Base-by-base conservation (phyloP, 441 rosid genomes). In the Adansonia rubrostipa region DNA sequence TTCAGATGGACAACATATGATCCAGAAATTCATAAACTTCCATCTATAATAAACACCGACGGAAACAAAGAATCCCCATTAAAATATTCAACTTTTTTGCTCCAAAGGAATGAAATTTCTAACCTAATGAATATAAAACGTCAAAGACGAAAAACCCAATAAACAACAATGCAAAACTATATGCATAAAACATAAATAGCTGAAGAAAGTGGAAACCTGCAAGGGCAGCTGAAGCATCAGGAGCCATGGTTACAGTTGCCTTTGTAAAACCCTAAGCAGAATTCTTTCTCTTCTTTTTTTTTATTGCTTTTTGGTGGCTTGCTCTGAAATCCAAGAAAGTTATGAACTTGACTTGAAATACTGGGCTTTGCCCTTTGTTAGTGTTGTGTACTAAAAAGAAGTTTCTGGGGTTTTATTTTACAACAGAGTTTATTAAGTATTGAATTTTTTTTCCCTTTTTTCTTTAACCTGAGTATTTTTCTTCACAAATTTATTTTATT, bases 151-250 rank as follows among this genome's bases (percentile, higher is more conserved):
- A 75, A 9, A 63, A 53, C 61, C 45, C 58, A 78, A 51, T 28
- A 51, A 75, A 53, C 36, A 60, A 73, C 45, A 75, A 33, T 11
- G 56, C 5, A 4, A 62, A 28, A 51, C n/a, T n/a, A 66, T 24
- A 17, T 17, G 76, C 28, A 71, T 11, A 53, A 40, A 24, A 24
- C 9, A 22, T 68, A 48, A 28, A 65, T 1, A 51, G 45, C 77
- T 17, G 66, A 28, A 74, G 62, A 80, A 72, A 73, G 65, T 76
- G 72, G 45, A 70, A 72, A 89, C 95, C 93, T 80, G 89, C 91
- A 68, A 89, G 92, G 66, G 95, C 93, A 74, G 83, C 78, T 81
- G 97, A 83, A 74, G 92, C 95, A 71, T 91, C 93, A 45, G 87
- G 79, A 40, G 92, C 90, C 97, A 93, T 93, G 78, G 75, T 53